Base-by-base conservation (phyloP, 2,329 filamentous ascomycete species). In the Trichoderma pleuroti region DNA sequence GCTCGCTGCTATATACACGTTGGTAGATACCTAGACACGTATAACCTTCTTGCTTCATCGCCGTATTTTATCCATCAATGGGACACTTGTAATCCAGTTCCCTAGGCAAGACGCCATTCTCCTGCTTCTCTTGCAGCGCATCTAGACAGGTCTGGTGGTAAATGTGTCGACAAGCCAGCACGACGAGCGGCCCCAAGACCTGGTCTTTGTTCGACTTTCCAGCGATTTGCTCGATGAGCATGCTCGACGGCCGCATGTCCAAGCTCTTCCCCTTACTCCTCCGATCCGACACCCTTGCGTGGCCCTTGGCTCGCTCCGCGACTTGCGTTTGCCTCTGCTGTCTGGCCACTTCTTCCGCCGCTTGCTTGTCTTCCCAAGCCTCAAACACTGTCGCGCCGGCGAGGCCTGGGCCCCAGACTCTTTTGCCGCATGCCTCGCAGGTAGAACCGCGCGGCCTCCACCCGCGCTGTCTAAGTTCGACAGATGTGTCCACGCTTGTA, bases 391-490 rank as follows among this genome's bases (percentile, higher is more conserved):
- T 87, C 0, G 88, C 87, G 0, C 92, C 91, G 3, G 80, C 77
- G 0, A 93, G 91, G 0, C 94, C 94, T 0, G 94, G 93, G 0
- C 96, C 97, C 95, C 96, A 99, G 2, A 94, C 87, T 8, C 94
- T 86, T 61, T 88, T 88, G 61, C 91, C 90, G 75, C 97, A 99
- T 1, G 90, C 90, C 80, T 98, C 95, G 78, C 97, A 99, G 0
- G 91, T 91, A 68, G 95, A 94, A 0, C 93, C 92, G 36, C 91
- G 86, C 0, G 96, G 94, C 62, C 95, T 86, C 96, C 96, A 99
- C 1, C 96, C 97, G 30, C 90, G 89, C 79, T 94, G 92, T 3
- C 96, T 87, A 7, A 96, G 86, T 68, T 87, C 85, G 9, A 92
- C 89, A 6, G 93, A 91, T 74, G 92, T 88, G 56, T 90, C 85